Evolutionary conservation across 73 alveolate species (phyloP).

Genomic region (Durusdinium trenchii): DNA sequence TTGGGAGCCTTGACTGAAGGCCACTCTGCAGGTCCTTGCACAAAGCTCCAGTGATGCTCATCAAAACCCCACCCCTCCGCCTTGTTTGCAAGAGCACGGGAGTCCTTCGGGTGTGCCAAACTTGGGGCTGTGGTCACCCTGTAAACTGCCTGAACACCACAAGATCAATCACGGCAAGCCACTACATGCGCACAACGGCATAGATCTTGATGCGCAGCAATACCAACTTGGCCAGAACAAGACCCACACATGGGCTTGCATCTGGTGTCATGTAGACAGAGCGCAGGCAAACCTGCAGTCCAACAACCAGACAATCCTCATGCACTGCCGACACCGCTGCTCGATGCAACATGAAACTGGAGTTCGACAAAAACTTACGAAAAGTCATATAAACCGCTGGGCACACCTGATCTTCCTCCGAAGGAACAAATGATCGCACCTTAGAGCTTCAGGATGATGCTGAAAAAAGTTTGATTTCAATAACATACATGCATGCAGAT

Average conservation of each 20-base stretch:
- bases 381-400: background rate
- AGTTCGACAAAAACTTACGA: too few relatives aligned
- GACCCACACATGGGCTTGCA: constrained; percentile 48
- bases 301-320: background rate
- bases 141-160: background rate
- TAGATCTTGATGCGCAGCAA: background rate
- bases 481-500: too few relatives aligned
- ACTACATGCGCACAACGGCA: background rate
- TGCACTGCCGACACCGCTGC: background rate
- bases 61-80: background rate
- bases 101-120: constrained; percentile 55
- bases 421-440: constrained; percentile 54
- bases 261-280: constrained; percentile 44
- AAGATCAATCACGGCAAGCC: background rate
- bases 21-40: background rate
- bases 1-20: constrained; percentile 2
- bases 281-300: constrained; percentile 21
- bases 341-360: too few relatives aligned
- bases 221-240: background rate
- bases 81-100: background rate
- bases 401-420: constrained; percentile 11
- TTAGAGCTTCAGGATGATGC: background rate
- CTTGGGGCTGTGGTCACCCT: constrained; percentile 39
- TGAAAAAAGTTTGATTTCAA: background rate
- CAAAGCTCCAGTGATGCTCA: background rate